Evolutionary conservation across 495 filamentous ascomycete genomes (phyloP), one percentile per base, ranked within the genome.

Genomic region (Baudoinia panamericana): DNA sequence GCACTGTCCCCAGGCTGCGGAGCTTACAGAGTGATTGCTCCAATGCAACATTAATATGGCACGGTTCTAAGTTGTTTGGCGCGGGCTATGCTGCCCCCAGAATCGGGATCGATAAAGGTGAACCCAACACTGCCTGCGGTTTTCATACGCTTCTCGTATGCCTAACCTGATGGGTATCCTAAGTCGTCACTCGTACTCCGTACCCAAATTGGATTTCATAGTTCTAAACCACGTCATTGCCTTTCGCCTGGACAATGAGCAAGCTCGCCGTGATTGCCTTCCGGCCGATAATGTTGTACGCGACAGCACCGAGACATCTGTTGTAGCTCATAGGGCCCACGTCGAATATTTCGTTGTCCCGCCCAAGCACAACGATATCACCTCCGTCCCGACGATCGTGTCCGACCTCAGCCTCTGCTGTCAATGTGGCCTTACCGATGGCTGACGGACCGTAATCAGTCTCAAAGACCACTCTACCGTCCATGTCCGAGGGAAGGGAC

Each of bases 341-440:
- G 37, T 5, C 5, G 16, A 4, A 15, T 8, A 20, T 55, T 66
- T 10, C 82, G 66, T 0, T 8, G n/a, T 55, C 65, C 11, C 82
- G 66, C 0, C 84, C 86, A 2, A 92, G 62, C 1, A 95, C 67
- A 3, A 93, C 62, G 16, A 93, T 63, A 55, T 88, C 84, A 1
- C 85, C 83, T 1, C 79, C 74, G 41, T 88, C 92, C 46, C 67
- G 67, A 0, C 67, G 58, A 22, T 66, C 67, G 30, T 72, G 70
- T 0, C 70, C 72, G 4, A 87, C 65, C 41, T 80, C 77, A 18
- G 68, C 60, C 26, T 69, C 65, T 0, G 79, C 79, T 5, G 47
- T 29, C 3, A 43, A 39, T 5, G 71, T 38, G 3, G 65, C 63
- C 20, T 37, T 31, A 4, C 45, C 16, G 3, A 38, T 17, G 3